Percentiles rank a stretch among this genome's conserved stretches.
Evolutionary conservation across 2,329 filamentous ascomycete genomes (phyloP).

Genomic region (Seiridium cupressi): DNA sequence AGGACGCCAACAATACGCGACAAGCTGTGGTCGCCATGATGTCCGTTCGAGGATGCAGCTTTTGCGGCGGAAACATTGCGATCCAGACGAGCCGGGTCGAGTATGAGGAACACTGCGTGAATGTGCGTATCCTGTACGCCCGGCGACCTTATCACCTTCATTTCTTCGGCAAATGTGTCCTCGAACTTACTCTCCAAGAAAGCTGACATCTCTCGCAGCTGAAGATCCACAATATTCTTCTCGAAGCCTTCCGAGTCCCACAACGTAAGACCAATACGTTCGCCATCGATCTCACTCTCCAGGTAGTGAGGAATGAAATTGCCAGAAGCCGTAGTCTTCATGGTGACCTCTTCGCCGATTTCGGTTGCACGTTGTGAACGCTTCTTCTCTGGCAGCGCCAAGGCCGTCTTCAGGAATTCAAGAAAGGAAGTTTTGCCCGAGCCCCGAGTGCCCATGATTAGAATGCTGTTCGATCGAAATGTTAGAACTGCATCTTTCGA

Average conservation of each 20-base stretch:
- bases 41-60: conserved; percentile 41
- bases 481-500: no score
- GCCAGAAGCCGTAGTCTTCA: conserved; percentile 53
- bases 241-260: conserved; percentile 97
- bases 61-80: conserved; percentile 72
- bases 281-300: conserved; percentile 90
- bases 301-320: conserved; percentile 86
- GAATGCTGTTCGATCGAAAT: conserved; percentile 57
- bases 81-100: conserved; percentile 85
- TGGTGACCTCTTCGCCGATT: conserved; percentile 56
- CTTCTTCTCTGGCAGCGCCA: conserved; percentile 81
- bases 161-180: conserved; percentile 95
- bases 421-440: conserved; percentile 96
- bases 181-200: conserved; percentile 99
- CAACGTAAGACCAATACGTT: conserved; percentile 86
- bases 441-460: conserved; percentile 83
- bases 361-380: conserved; percentile 49
- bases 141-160: conserved; percentile 92
- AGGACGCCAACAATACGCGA: conserved; percentile 62
- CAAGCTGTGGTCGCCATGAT: conserved; percentile 42
- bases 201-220: conserved; percentile 83
- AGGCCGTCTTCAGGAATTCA: conserved; percentile 85
- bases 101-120: conserved; percentile 87
- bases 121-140: conserved; percentile 96
- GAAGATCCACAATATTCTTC: conserved; percentile 91